Conservation (phyloP, 441 rosid species). For the Adansonia madagascariensis region DNA sequence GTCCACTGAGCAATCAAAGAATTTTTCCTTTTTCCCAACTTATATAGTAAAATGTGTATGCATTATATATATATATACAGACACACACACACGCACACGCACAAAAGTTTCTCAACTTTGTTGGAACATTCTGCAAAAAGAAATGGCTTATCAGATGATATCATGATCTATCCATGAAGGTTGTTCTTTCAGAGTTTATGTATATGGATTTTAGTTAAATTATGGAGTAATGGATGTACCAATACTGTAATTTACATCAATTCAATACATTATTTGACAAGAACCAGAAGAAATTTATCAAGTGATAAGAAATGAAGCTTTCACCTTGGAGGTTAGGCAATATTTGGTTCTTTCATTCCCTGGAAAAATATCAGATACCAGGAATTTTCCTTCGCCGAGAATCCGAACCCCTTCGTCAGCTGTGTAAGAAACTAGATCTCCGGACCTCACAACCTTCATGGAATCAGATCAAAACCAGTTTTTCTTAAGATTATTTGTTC, state of each 20-base stretch:
- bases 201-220: not conserved
- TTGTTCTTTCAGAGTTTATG: not conserved
- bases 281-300: not conserved
- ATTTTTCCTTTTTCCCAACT: no score
- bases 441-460: constrained; percentile 87
- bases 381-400: constrained; percentile 85
- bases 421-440: constrained; percentile 86
- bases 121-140: no score
- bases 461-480: constrained; percentile 10
- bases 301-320: not conserved
- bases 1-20: no score
- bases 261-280: not conserved
- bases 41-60: no score
- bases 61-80: no score
- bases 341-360: constrained; percentile 97
- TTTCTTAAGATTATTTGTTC: not conserved
- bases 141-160: no score
- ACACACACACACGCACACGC: no score
- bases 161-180: not conserved
- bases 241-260: not conserved
- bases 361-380: constrained; percentile 95
- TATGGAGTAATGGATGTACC: not conserved
- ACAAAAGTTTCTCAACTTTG: no score
- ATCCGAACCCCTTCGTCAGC: constrained; percentile 97
- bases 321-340: constrained; percentile 95